Conservation (phyloP, 2,329 filamentous ascomycete species). For the Leptographium lundbergii region DNA sequence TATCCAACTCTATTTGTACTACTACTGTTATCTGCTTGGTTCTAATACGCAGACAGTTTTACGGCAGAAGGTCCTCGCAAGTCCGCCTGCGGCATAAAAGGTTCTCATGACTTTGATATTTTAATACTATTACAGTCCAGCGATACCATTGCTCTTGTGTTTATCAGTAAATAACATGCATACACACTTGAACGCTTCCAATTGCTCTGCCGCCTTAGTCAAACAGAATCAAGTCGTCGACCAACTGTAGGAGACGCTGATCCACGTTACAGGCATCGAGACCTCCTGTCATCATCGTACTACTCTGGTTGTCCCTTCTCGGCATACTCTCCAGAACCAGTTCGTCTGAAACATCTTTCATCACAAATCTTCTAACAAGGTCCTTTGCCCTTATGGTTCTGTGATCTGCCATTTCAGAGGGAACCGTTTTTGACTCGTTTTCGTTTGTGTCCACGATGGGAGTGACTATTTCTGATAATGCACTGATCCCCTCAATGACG, state of each 20-base stretch:
- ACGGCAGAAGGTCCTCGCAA: conserved; percentile 23
- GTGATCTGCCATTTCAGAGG: not conserved
- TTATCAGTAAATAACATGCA: not conserved
- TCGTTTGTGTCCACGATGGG: not conserved
- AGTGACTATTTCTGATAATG: not conserved
- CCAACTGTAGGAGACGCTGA: not conserved
- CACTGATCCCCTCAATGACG: not conserved
- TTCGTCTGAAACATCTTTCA: not conserved
- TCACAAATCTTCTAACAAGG: not conserved
- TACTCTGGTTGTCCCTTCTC: not conserved
- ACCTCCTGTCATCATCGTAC: not conserved
- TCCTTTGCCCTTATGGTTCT: not conserved
- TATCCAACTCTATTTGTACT: not conserved
- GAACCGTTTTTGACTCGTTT: too few relatives aligned
- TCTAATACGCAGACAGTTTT: conserved; percentile 18
- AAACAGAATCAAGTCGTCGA: conserved; percentile 4
- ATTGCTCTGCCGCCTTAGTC: conserved; percentile 4
- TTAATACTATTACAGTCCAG: not conserved
- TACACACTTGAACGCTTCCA: not conserved
- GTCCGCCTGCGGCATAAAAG: conserved; percentile 2
- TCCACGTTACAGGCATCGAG: not conserved
- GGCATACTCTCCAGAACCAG: not conserved
- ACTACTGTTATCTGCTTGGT: too few relatives aligned
- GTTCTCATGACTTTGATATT: not conserved
- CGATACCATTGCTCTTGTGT: conserved; percentile 1